Evolutionary conservation across 805 yeast genomes (phyloP).

Genomic region (Teunomyces tritomae): DNA sequence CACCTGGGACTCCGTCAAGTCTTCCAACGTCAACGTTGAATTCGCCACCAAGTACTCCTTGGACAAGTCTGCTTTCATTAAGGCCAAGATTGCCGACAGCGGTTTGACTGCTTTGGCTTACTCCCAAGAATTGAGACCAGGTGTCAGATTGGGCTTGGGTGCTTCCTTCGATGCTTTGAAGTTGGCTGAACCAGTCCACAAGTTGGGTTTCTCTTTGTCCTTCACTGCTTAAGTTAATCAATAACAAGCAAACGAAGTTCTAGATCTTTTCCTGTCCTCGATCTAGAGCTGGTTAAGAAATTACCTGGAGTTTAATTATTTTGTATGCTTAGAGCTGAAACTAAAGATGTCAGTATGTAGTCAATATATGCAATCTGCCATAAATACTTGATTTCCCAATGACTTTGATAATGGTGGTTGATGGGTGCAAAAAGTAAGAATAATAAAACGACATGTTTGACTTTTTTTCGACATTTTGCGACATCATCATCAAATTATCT

Average conservation of each 20-base stretch:
- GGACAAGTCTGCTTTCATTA: slow-evolving; percentile 84
- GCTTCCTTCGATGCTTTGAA: slow-evolving; percentile 94
- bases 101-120: slow-evolving; percentile 92
- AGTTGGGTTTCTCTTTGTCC: slow-evolving; percentile 91
- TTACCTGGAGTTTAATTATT: background rate
- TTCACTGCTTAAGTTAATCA: slow-evolving; percentile 68
- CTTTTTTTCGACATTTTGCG: background rate
- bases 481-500: slow-evolving; percentile 1
- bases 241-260: background rate
- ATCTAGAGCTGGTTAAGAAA: background rate
- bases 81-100: slow-evolving; percentile 95
- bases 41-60: slow-evolving; percentile 92
- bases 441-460: background rate
- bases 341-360: slow-evolving; percentile 1
- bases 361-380: background rate
- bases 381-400: background rate
- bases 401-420: background rate
- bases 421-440: background rate
- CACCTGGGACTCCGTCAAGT: slow-evolving; percentile 84
- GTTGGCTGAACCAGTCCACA: slow-evolving; percentile 95
- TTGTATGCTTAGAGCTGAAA: background rate
- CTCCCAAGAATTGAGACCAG: slow-evolving; percentile 93
- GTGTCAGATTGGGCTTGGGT: slow-evolving; percentile 96
- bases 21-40: slow-evolving; percentile 85
- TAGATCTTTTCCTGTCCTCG: background rate